Evolutionary conservation across 2,329 filamentous ascomycete genomes (phyloP), one percentile per base, ranked within the genome.

Genomic region (Sporothrix humicola): DNA sequence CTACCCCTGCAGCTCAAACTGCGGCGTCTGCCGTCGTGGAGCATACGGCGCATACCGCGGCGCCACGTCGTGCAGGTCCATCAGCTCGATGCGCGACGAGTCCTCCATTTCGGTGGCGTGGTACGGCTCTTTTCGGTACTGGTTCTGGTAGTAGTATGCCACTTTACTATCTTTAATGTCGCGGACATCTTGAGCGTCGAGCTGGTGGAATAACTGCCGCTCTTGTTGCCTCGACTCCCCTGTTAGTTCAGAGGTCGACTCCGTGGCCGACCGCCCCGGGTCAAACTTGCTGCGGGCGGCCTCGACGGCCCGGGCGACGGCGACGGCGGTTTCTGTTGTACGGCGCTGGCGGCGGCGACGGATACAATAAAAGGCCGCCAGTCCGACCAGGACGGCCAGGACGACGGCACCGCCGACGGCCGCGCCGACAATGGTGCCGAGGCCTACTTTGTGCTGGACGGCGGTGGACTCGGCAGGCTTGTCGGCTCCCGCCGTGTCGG

Each of bases 1-100:
- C 56, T 59, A 59, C 56, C 56, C 59, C n/a, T 65, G 59, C n/a
- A 65, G 59, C 59, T 65, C 59, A 46, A 20, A 65, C 42, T 65
- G 59, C 37, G 59, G 59, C 31, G 59, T 65, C n/a, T 44, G 59
- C 15, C 59, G 26, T 44, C 59, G 59, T 5, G 37, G 59, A 2
- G 31, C 31, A 37, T 37, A 37, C 7, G 7, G 31, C 0, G 26
- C 56, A 5, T 61, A 61, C 23, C 56, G 8, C 12, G 56, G 56
- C 8, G 26, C 56, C 37, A 20, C 37, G 9, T 23, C 37, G 9
- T 65, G 31, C 7, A 44, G 37, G 37, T 65, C 59, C 37, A n/a
- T 23, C 17, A 65, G 42, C 9, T 65, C 59, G 37, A 65, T 46
- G 13, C 17, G 17, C 31, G 59, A 65, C 9, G 59, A 65, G 59